A percentile compares a stretch with the other conserved stretches of the same genome.
Evolutionary conservation across 2,329 filamentous ascomycete genomes (phyloP).

Genomic region (Aspergillus sp.): DNA sequence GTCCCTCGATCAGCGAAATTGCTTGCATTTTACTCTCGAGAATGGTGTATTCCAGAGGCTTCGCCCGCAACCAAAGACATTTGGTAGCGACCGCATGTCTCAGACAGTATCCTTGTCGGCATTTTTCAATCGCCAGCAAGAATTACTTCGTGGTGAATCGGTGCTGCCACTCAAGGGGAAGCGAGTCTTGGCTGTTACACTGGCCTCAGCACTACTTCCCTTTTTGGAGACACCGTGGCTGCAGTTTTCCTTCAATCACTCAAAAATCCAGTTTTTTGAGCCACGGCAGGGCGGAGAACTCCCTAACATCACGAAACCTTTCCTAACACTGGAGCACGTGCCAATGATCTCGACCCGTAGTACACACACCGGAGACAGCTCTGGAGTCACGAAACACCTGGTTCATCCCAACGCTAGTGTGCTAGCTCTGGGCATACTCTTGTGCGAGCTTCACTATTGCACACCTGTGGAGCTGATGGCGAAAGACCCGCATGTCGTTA

Average conservation of each 20-base stretch:
- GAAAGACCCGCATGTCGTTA: slow-evolving; percentile 16
- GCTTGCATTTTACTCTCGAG: slow-evolving; percentile 12
- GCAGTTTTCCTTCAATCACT: slow-evolving; percentile 14
- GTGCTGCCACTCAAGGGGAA: slow-evolving; percentile 13
- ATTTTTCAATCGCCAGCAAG: slow-evolving; percentile 13
- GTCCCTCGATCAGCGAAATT: slow-evolving; percentile 11
- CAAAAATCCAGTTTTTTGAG: slow-evolving; percentile 13
- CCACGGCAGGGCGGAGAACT: slow-evolving; percentile 12
- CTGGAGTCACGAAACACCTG: slow-evolving; percentile 21
- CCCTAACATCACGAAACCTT: slow-evolving; percentile 13
- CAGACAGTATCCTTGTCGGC: slow-evolving; percentile 12
- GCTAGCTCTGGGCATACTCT: slow-evolving; percentile 26
- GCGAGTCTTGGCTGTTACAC: slow-evolving; percentile 12
- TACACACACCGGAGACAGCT: slow-evolving; percentile 12
- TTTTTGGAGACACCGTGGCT: slow-evolving; percentile 14
- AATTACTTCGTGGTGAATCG: slow-evolving; percentile 9
- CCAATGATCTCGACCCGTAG: slow-evolving; percentile 9
- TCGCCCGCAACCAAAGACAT: slow-evolving; percentile 15
- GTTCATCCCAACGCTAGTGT: slow-evolving; percentile 26
- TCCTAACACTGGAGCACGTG: slow-evolving; percentile 10
- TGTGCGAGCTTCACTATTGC: slow-evolving; percentile 30
- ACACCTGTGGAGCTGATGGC: slow-evolving; percentile 24
- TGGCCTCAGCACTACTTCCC: slow-evolving; percentile 12
- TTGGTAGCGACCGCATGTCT: slow-evolving; percentile 5
- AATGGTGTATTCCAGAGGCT: slow-evolving; percentile 11